Evolutionary conservation across 306 rosid genomes (phyloP).

Genomic region (Neltuma alba): DNA sequence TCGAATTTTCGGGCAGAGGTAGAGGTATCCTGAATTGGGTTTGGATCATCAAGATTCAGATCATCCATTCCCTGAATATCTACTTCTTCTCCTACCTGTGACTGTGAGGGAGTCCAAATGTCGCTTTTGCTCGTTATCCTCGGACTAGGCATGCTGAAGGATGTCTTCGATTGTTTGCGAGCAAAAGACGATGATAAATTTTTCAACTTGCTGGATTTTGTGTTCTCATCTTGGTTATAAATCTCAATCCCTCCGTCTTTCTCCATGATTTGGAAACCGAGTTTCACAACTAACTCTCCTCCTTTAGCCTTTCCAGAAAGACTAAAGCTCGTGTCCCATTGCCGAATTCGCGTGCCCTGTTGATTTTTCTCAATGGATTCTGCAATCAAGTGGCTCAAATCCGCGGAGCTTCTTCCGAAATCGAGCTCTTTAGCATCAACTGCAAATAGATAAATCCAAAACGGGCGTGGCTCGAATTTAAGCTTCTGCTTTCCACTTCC

Average conservation of each 20-base stretch:
- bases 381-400: conserved; percentile 67
- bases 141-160: conserved; percentile 94
- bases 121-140: conserved; percentile 63
- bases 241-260: conserved; percentile 88
- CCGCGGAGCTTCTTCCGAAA: conserved; percentile 74
- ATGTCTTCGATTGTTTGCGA: conserved; percentile 81
- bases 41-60: conserved; percentile 89
- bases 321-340: conserved; percentile 77
- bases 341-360: conserved; percentile 72
- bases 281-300: conserved; percentile 83
- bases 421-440: conserved; percentile 91
- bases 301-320: conserved; percentile 89
- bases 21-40: conserved; percentile 53
- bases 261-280: conserved; percentile 96
- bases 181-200: conserved; percentile 54
- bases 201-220: conserved; percentile 49
- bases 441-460: conserved; percentile 75
- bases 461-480: conserved; percentile 85
- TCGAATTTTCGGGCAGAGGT: conserved; percentile 46
- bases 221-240: conserved; percentile 59
- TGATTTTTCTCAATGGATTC: conserved; percentile 75
- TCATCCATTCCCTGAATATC: conserved; percentile 84
- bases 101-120: conserved; percentile 75
- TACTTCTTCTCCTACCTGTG: conserved; percentile 38
- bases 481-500: conserved; percentile 50